Conservation (phyloP, 2,329 filamentous ascomycete genomes). For the Aspergillus tanneri region DNA sequence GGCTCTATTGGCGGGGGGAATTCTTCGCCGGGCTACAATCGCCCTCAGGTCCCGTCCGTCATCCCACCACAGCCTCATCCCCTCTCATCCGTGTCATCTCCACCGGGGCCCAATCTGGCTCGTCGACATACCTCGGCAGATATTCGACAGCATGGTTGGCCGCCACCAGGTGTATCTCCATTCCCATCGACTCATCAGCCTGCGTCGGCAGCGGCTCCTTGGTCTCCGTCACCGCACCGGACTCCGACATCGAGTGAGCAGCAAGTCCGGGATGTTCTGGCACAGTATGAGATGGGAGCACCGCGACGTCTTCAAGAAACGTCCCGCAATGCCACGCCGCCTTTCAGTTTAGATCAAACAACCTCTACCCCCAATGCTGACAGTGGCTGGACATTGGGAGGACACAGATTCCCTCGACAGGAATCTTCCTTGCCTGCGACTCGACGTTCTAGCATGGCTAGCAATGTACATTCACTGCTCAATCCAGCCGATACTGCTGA, state of each 20-base stretch:
- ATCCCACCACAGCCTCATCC: conserved; percentile 66
- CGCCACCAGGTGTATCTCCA: conserved; percentile 58
- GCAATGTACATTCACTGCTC: conserved; percentile 65
- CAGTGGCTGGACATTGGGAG: conserved; percentile 57
- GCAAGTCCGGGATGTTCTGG: conserved; percentile 61
- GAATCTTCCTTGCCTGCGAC: conserved; percentile 57
- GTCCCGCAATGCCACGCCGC: conserved; percentile 56
- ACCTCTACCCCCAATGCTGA: conserved; percentile 53
- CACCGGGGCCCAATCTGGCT: conserved; percentile 65
- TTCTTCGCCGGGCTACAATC: conserved; percentile 71
- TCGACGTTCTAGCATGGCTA: conserved; percentile 68
- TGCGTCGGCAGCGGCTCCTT: conserved; percentile 61
- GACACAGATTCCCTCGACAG: conserved; percentile 41
- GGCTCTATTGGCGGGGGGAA: conserved; percentile 75
- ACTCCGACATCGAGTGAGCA: conserved; percentile 56
- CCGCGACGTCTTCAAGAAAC: conserved; percentile 48
- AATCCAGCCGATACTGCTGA: conserved; percentile 69
- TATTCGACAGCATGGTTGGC: conserved; percentile 85
- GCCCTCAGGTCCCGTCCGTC: conserved; percentile 65
- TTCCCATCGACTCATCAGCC: conserved; percentile 65
- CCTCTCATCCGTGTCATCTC: conserved; percentile 56
- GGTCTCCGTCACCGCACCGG: conserved; percentile 65
- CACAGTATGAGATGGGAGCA: conserved; percentile 64
- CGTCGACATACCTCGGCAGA: conserved; percentile 93
- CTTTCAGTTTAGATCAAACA: conserved; percentile 49